phyloP scores from a whole-genome alignment of 129 eudicot genomes.

The Erigeron canadensis region DNA sequence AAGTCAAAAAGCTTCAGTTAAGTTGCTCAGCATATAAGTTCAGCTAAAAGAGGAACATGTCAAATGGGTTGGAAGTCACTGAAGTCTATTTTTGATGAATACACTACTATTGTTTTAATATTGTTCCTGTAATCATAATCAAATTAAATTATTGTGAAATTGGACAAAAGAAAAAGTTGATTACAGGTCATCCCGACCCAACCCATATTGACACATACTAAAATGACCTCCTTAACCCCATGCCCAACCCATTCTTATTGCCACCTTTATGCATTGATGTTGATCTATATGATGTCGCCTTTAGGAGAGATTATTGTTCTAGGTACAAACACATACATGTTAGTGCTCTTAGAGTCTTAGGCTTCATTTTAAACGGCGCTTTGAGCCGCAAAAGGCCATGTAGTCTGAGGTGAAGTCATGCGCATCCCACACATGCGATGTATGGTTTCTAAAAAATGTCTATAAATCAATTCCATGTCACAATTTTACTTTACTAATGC shows the following conservation, averaged over 20 bases:
- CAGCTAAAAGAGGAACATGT: not conserved
- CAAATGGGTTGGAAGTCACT: conserved; percentile 1
- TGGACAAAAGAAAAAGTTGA: not conserved
- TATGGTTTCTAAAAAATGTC: too few species aligned
- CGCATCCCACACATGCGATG: too few species aligned
- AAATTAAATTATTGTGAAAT: too few species aligned
- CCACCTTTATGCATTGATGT: not conserved
- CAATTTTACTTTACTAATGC: too few species aligned
- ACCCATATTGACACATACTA: not conserved
- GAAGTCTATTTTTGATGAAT: not conserved
- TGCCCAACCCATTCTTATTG: not conserved
- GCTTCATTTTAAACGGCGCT: too few species aligned
- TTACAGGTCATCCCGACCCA: not conserved
- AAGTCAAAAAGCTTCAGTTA: not conserved
- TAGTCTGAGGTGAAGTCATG: too few species aligned
- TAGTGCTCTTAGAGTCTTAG: too few species aligned
- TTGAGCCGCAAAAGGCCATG: too few species aligned
- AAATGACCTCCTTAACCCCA: not conserved
- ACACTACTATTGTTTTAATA: not conserved
- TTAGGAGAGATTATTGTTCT: not conserved
- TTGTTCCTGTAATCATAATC: not conserved
- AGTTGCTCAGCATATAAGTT: too few species aligned
- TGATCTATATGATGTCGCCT: too few species aligned
- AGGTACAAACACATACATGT: not conserved
- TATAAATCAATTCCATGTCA: too few species aligned